Base-by-base conservation (phyloP, 176 grass and related monocot genomes). In the Tillandsia leiboldiana region DNA sequence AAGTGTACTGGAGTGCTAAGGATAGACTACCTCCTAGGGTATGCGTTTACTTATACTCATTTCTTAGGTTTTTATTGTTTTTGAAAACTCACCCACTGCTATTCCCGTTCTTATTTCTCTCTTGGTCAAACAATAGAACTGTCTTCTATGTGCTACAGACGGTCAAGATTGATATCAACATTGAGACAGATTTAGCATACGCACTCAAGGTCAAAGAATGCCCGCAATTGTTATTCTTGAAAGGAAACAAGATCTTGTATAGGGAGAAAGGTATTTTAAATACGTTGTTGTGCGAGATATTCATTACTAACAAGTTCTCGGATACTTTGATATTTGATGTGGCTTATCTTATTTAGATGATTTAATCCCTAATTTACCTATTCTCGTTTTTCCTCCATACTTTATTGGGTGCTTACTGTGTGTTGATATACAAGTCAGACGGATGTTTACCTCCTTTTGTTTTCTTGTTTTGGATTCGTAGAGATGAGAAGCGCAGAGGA, bases 1-100 rank as follows among this genome's bases (percentile, higher is more conserved):
- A 90, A 47, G 89, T 99, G 7, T 99, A 93, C 73, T 93, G 94
- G 94, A 90, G 74, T 75, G 83, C 86, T 73, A 93, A 85, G 81
- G 89, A 99, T 73, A 68, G 72, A 27, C 53, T 90, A 57, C 89
- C 94, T 85, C 89, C 94, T 74, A 82, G 94, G 75, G 89, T 93
- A 72, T 72, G 54, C 23, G 1, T 52, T 11, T 79, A 56, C 66
- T 29, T 29, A 64, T 49, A 53, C 29, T 47, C 33, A 9, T 42
- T 5, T 71, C 7, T 29, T 78, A 50, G 2, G n/a, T 17, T 66
- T 70, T 7, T 1, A 63, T 80, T 77, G 53, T 57, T 33, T 42
- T 49, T 24, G 33, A 42, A 42, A 42, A 42, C 33, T 42, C 33
- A 42, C 11, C 27, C 22, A 15, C 58, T 63, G 10, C 15, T 22